A percentile compares a stretch with the other conserved stretches of the same genome.
phyloP scores from a whole-genome alignment of 371 early-diverging fungal genomes.

The Mortierella sp. region DNA sequence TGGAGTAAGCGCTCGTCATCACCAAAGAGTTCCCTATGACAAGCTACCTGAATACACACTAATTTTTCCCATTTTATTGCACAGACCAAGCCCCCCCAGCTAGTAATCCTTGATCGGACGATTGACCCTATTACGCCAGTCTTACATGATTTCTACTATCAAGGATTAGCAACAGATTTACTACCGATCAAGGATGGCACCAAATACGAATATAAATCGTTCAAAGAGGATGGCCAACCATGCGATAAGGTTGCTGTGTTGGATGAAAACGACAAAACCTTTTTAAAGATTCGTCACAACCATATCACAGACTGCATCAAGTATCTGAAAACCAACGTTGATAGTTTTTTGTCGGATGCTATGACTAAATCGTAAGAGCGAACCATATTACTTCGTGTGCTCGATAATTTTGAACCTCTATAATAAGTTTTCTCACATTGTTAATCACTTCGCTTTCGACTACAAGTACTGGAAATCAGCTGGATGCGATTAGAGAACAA shows the following conservation, averaged over 20 bases:
- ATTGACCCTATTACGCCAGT: slow-evolving; percentile 90
- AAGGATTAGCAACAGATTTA: slow-evolving; percentile 92
- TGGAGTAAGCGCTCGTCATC: slow-evolving; percentile 60
- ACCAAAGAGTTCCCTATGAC: background rate
- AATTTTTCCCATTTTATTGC: background rate
- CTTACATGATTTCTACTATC: slow-evolving; percentile 95
- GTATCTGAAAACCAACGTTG: slow-evolving; percentile 83
- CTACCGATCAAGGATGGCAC: slow-evolving; percentile 79
- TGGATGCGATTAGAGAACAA: slow-evolving; percentile 89
- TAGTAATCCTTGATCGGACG: slow-evolving; percentile 92
- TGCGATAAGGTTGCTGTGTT: slow-evolving; percentile 42
- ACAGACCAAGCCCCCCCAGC: slow-evolving; percentile 67
- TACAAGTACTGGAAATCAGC: slow-evolving; percentile 63
- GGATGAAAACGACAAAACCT: slow-evolving; percentile 83
- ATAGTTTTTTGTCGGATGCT: slow-evolving; percentile 70
- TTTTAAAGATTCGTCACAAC: slow-evolving; percentile 87
- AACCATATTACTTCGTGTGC: too few species aligned
- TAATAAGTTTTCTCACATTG: background rate
- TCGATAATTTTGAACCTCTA: too few species aligned
- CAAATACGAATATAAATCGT: slow-evolving; percentile 70
- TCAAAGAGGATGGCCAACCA: slow-evolving; percentile 50
- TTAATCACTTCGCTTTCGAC: background rate
- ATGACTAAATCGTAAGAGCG: slow-evolving; percentile 51
- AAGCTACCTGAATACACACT: background rate
- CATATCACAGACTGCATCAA: slow-evolving; percentile 95